Percentiles rank a stretch among this genome's conserved stretches.
Conservation (phyloP, 164 flowering plant species). For the Vitis rupestris region DNA sequence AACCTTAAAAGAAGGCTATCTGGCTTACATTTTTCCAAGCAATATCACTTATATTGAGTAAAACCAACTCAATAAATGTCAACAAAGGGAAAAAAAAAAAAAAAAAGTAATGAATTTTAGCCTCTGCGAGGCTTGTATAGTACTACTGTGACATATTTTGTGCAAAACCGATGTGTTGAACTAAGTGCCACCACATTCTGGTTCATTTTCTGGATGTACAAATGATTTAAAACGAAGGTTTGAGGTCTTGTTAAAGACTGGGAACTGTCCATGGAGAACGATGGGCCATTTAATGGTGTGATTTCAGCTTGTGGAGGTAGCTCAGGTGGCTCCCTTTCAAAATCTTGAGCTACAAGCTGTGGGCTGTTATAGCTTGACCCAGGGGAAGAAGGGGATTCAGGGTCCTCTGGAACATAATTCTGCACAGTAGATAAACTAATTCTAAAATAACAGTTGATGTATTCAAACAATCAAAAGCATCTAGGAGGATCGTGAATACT, state of each 20-base stretch:
- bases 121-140: slow-evolving; percentile 24
- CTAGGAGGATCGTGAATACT: background rate
- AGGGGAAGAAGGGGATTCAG: slow-evolving; percentile 35
- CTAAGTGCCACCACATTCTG: slow-evolving; percentile 20
- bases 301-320: slow-evolving; percentile 35
- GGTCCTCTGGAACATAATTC: slow-evolving; percentile 25
- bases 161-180: slow-evolving; percentile 26
- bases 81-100: no score
- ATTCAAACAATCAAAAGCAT: background rate
- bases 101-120: background rate
- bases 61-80: no score
- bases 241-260: slow-evolving; percentile 20
- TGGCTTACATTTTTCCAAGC: no score
- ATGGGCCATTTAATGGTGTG: slow-evolving; percentile 11
- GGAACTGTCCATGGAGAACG: slow-evolving; percentile 1
- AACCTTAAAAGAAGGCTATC: no score
- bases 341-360: slow-evolving; percentile 19
- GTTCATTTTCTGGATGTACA: slow-evolving; percentile 19
- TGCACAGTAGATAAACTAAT: slow-evolving; percentile 9
- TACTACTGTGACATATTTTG: slow-evolving; percentile 27
- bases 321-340: slow-evolving; percentile 28
- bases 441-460: background rate
- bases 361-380: slow-evolving; percentile 33
- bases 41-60: no score
- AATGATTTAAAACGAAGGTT: slow-evolving; percentile 27